Percentiles rank a stretch among this genome's conserved stretches.
Evolutionary conservation across 192 early-diverging fungal genomes (phyloP).

Genomic region (Coemansia javaensis): DNA sequence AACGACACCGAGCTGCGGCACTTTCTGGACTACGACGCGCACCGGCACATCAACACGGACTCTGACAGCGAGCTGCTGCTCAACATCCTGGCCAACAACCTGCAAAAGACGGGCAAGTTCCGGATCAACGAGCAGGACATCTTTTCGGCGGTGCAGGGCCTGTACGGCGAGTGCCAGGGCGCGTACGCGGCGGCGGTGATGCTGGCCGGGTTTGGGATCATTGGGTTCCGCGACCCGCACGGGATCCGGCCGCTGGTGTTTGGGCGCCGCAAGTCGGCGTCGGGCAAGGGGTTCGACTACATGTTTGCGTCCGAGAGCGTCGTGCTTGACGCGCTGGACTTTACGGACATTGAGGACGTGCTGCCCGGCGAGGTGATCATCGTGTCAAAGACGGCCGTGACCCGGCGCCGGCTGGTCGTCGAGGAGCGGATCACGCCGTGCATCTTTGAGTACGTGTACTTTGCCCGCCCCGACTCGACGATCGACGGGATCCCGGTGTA

Average conservation of each 20-base stretch:
- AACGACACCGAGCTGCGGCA: conserved; percentile 85
- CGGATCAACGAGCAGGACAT: conserved; percentile 98
- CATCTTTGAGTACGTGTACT: conserved; percentile 99
- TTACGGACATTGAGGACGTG: conserved; percentile 85
- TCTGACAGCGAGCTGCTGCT: conserved; percentile 98
- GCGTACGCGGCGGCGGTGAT: conserved; percentile 94
- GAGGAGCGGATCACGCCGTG: conserved; percentile 75
- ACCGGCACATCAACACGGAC: conserved; percentile 99
- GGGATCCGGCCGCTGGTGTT: conserved; percentile 95
- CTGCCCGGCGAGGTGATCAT: conserved; percentile 92
- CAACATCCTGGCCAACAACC: conserved; percentile 95
- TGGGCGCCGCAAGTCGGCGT: conserved; percentile 66
- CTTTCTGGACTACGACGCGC: conserved; percentile 90
- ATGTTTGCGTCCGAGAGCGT: conserved; percentile 99
- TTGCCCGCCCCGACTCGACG: conserved; percentile 97
- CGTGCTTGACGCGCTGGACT: conserved; percentile 83
- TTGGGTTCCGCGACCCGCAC: conserved; percentile 92
- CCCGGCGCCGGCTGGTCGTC: conserved; percentile 58
- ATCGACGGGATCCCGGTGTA: conserved; percentile 99
- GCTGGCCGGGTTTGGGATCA: conserved; percentile 97
- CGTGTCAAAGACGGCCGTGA: conserved; percentile 74
- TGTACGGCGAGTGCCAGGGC: conserved; percentile 80
- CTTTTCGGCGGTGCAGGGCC: conserved; percentile 81
- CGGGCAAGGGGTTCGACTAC: conserved; percentile 76
- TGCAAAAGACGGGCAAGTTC: conserved; percentile 96